Base-by-base conservation (phyloP, 345 rosid genomes). In the Brassica rapa region DNA sequence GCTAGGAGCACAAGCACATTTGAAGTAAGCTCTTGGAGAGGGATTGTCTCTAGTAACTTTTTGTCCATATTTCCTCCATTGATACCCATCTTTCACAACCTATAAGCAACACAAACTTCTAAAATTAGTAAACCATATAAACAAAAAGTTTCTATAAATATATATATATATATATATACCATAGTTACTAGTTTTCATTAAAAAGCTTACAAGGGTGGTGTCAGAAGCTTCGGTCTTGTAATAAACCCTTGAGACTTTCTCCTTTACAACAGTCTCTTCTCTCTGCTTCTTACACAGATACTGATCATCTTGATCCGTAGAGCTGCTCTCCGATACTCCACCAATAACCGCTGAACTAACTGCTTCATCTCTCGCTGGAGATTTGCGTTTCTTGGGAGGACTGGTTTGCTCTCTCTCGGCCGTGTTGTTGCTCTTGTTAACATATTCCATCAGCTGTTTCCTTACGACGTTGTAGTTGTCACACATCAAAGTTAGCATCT, bases 1-100 rank as follows among this genome's bases (percentile, higher is more conserved):
- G 75, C 82, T 86, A 4, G 99, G 99, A 73, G 99, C 98, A 77
- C 87, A 91, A 75, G 98, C 93, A 85, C 99, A 95, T 75, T 88
- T 93, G 90, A 90, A 95, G 87, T 95, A 95, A 77, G 98, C 99
- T 87, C 98, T 86, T 14, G 99, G 99, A 74, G 86, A 95, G 70
- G 99, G 99, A 70, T 95, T 95, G 73, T 95, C 94, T 86, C 99
- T 93, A 6, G 99, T 95, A 16, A 95, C 98, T 72, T 95, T 95
- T 64, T 95, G 99, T 32, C 99, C 99, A 76, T 95, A 95, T 76
- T 95, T 95, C 82, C 98, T 95, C 99, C 99, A 95, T 75, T 93
- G 99, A 83, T 91, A 95, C 53, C 99, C 99, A 90, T 95, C 99
- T 75, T 88, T 95, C 71, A 93, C 97, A 53, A 92, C 86, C 98